Conservation (phyloP, 225 moss, liverwort and hornwort genomes). For the Bryum argenteum region DNA sequence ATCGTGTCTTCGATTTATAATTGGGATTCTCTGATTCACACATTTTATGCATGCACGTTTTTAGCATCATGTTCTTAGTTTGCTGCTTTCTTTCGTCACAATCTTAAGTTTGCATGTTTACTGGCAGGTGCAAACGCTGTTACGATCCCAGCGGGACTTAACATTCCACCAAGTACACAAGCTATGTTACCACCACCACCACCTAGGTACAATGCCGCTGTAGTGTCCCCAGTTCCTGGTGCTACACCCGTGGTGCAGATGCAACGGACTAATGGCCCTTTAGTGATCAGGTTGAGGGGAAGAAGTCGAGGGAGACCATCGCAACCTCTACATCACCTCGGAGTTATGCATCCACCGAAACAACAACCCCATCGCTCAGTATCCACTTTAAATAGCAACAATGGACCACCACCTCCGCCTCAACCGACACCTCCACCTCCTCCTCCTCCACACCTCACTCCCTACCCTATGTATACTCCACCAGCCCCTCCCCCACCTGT, state of each 20-base stretch:
- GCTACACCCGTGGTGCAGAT: constrained; percentile 13
- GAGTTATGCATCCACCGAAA: constrained; percentile 20
- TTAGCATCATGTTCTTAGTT: no score
- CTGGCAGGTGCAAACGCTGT: constrained; percentile 26
- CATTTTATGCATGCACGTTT: no score
- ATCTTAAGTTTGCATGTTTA: background rate
- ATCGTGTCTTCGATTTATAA: no score
- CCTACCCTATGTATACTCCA: background rate
- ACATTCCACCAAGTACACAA: constrained; percentile 27
- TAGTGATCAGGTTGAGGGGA: constrained; percentile 42
- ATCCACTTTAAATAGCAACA: background rate
- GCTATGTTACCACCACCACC: background rate
- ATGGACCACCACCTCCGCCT: constrained; percentile 18
- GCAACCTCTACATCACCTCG: constrained; percentile 35
- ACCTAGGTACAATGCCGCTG: constrained; percentile 13
- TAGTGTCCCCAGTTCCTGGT: constrained; percentile 24
- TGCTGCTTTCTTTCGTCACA: background rate
- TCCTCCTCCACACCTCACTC: constrained; percentile 7
- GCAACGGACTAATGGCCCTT: constrained; percentile 21
- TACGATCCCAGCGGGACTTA: constrained; percentile 26
- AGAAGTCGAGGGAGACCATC: constrained; percentile 41
- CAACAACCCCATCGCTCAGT: background rate
- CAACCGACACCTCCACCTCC: constrained; percentile 3
- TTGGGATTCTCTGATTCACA: no score
- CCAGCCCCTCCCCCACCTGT: background rate